Percentiles rank a stretch among this genome's conserved stretches.
These are phyloP conservation scores for Calocybe indica DNA, from an alignment of 768 basidiomycete species.

Conservation along the genomic window DNA sequence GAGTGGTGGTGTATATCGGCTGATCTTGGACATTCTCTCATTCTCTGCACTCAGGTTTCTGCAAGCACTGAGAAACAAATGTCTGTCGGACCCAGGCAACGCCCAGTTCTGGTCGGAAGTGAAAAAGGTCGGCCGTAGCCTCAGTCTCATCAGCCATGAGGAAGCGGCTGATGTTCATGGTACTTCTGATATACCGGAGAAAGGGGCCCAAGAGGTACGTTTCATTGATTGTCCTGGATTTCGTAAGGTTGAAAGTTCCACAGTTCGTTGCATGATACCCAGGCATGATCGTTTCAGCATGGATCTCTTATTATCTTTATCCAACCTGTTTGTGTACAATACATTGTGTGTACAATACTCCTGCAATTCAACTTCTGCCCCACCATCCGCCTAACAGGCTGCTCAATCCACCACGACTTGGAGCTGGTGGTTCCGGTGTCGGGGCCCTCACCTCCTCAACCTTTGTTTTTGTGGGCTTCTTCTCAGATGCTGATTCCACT, in stretches of 20 bases:
- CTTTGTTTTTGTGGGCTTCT: slow-evolving; percentile 49
- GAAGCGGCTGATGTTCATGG: slow-evolving; percentile 62
- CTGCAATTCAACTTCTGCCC: slow-evolving; percentile 38
- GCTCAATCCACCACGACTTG: slow-evolving; percentile 50
- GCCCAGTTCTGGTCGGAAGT: slow-evolving; percentile 62
- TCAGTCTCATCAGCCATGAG: slow-evolving; percentile 56
- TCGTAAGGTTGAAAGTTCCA: neutral
- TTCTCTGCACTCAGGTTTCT: slow-evolving; percentile 45
- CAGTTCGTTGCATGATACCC: slow-evolving; percentile 2
- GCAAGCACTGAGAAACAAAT: slow-evolving; percentile 48
- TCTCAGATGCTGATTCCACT: slow-evolving; percentile 27
- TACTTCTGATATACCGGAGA: slow-evolving; percentile 49
- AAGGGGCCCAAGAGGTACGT: slow-evolving; percentile 48
- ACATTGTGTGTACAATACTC: neutral
- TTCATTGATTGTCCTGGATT: neutral
- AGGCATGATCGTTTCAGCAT: neutral
- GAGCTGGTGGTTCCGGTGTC: slow-evolving; percentile 43
- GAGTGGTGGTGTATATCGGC: slow-evolving; percentile 15
- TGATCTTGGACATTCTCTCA: neutral
- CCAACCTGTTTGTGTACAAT: neutral
- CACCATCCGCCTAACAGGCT: slow-evolving; percentile 81
- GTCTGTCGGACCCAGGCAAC: slow-evolving; percentile 53
- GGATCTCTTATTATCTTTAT: neutral
- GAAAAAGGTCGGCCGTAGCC: slow-evolving; percentile 36
- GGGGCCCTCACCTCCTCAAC: slow-evolving; percentile 45